Percentiles rank a stretch among this genome's conserved stretches.
These are phyloP conservation scores for Microcos paniculata DNA, from an alignment of 345 rosid genomes.

Conservation along the genomic window DNA sequence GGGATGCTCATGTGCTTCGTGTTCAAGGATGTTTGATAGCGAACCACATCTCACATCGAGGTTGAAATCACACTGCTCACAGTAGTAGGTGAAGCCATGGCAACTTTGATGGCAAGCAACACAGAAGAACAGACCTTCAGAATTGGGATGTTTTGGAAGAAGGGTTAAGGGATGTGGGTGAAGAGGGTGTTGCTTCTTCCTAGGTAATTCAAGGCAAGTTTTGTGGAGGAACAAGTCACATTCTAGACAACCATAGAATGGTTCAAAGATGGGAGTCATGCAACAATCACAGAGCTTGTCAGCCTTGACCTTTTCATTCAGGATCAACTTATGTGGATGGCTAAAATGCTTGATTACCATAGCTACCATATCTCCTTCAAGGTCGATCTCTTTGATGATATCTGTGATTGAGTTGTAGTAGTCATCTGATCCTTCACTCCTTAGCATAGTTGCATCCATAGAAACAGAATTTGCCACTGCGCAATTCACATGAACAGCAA, in stretches of 20 bases:
- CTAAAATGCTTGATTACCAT: slow-evolving; percentile 17
- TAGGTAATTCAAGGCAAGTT: slow-evolving; percentile 8
- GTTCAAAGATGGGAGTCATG: neutral
- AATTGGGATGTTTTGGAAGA: neutral
- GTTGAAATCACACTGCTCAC: neutral
- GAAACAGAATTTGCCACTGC: neutral
- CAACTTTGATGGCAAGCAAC: neutral
- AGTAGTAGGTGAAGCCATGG: slow-evolving; percentile 7
- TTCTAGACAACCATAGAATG: neutral
- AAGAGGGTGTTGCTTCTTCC: neutral
- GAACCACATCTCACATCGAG: slow-evolving; percentile 6
- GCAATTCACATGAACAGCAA: slow-evolving; percentile 6
- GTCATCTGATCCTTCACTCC: neutral
- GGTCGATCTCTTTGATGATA: neutral
- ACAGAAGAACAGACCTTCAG: neutral
- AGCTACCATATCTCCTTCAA: neutral
- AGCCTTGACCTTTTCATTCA: neutral
- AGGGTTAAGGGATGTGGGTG: slow-evolving; percentile 6
- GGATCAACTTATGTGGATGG: slow-evolving; percentile 2
- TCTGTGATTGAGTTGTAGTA: neutral
- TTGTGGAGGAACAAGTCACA: slow-evolving; percentile 4
- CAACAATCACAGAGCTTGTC: slow-evolving; percentile 3
- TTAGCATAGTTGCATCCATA: neutral
- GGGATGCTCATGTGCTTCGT: slow-evolving; percentile 6
- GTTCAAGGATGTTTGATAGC: neutral